These are phyloP conservation scores for Blepharisma undulans DNA, from an alignment of 169 alveolate genomes.

Conservation along the genomic window DNA sequence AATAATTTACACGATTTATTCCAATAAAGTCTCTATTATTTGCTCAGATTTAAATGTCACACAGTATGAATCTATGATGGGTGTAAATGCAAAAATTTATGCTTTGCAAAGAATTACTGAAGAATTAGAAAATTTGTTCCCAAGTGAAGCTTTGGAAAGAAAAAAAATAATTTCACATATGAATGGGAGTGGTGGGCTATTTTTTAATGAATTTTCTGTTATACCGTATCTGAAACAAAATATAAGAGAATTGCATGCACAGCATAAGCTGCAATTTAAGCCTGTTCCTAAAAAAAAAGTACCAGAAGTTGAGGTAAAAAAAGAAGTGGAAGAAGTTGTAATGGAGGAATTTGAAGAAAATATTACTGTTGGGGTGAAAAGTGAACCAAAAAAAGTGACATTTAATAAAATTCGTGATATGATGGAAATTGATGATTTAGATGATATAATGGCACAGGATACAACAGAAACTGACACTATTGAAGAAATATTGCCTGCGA, in stretches of 20 bases:
- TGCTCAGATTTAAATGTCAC: not conserved
- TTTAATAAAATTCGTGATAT: not conserved
- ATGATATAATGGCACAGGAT: not conserved
- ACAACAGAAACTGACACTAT: not conserved
- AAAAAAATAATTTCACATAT: not conserved
- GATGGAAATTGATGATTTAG: constrained; percentile 16
- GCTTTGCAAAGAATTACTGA: constrained; percentile 17
- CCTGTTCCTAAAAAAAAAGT: not conserved
- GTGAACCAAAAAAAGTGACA: not conserved
- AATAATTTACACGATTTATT: not conserved
- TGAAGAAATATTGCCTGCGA: not conserved
- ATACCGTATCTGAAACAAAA: not conserved
- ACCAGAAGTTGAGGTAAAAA: not conserved
- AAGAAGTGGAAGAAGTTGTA: not conserved
- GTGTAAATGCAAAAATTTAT: not conserved
- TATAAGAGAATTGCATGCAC: not conserved
- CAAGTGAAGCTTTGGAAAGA: not conserved
- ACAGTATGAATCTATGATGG: not conserved
- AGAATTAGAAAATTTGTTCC: not conserved
- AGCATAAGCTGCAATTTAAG: not conserved
- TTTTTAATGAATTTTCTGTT: not conserved
- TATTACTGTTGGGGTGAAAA: not conserved
- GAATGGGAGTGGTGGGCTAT: not conserved
- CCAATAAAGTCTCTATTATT: not conserved
- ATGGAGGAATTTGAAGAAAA: not conserved